Evolutionary conservation across 768 basidiomycete species (phyloP).

Genomic region (Gautieria morchelliformis): DNA sequence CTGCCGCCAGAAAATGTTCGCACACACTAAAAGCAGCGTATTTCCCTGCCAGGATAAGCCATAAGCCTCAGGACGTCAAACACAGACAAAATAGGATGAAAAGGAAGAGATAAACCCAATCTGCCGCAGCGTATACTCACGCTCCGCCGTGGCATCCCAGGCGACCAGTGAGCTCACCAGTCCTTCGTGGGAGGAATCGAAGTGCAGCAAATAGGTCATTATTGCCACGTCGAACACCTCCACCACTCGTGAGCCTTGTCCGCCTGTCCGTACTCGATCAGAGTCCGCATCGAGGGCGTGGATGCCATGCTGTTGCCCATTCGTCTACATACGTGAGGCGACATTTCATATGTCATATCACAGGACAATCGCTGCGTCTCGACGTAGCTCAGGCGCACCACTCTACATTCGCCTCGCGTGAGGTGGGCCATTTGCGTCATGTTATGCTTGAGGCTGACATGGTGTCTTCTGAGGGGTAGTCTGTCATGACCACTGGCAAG

Average conservation of each 20-base stretch:
- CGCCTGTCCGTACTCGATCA: background rate
- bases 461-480: too few species aligned
- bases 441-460: constrained; percentile 35
- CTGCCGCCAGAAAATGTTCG: background rate
- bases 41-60: too few species aligned
- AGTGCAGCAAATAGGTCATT: constrained; percentile 66
- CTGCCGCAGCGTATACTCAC: constrained; percentile 11
- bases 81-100: constrained; percentile 38
- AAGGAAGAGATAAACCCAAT: too few species aligned
- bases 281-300: background rate
- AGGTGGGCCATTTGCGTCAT: constrained; percentile 37
- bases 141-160: constrained; percentile 33
- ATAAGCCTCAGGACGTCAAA: constrained; percentile 23
- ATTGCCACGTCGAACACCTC: constrained; percentile 44
- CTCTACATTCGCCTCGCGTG: constrained; percentile 24
- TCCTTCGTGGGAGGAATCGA: constrained; percentile 42
- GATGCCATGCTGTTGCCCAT: too few species aligned
- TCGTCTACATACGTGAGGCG: too few species aligned
- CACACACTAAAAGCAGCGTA: too few species aligned
- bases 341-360: background rate
- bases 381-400: constrained; percentile 45
- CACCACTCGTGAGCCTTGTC: background rate
- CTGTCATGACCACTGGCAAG: constrained; percentile 27
- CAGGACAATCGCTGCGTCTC: constrained; percentile 21
- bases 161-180: constrained; percentile 27